Percentiles rank a stretch among this genome's conserved stretches.
These are phyloP conservation scores for Pyronema domesticum DNA, from an alignment of 495 filamentous ascomycete species.

Conservation along the genomic window DNA sequence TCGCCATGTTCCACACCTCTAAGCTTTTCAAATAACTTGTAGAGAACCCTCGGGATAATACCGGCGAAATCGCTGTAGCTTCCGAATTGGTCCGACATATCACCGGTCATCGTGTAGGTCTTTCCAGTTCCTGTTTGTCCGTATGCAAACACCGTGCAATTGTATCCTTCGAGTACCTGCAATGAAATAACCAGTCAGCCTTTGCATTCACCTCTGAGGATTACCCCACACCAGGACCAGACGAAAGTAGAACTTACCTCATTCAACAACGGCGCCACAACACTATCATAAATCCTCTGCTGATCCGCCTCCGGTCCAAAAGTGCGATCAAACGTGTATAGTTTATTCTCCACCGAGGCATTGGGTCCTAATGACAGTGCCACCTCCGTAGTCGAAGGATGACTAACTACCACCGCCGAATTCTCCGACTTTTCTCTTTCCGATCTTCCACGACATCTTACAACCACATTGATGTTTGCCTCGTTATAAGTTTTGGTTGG, in stretches of 20 bases:
- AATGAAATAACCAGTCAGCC: neutral
- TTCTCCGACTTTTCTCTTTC: slow-evolving; percentile 85
- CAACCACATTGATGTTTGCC: slow-evolving; percentile 94
- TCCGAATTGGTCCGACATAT: slow-evolving; percentile 74
- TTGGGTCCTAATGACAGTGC: slow-evolving; percentile 75
- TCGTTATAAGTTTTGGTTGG: slow-evolving; percentile 45
- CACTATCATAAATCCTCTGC: slow-evolving; percentile 78
- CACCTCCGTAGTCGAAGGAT: slow-evolving; percentile 67
- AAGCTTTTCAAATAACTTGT: slow-evolving; percentile 69
- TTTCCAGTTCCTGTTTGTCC: slow-evolving; percentile 96
- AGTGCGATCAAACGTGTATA: slow-evolving; percentile 90
- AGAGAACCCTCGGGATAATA: slow-evolving; percentile 78
- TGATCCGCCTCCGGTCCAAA: slow-evolving; percentile 94
- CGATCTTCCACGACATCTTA: slow-evolving; percentile 80
- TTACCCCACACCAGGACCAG: neutral
- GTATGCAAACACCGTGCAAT: slow-evolving; percentile 97
- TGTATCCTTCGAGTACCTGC: slow-evolving; percentile 92
- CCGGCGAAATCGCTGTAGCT: slow-evolving; percentile 79
- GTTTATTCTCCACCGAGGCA: slow-evolving; percentile 82
- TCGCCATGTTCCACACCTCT: slow-evolving; percentile 54
- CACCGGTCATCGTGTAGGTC: slow-evolving; percentile 98
- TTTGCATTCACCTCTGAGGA: neutral
- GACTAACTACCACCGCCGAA: slow-evolving; percentile 74
- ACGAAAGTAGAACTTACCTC: slow-evolving; percentile 42
- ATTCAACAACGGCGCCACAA: slow-evolving; percentile 75